Conservation (phyloP, 352 stramenopile species). For the Pythium aquatile region DNA sequence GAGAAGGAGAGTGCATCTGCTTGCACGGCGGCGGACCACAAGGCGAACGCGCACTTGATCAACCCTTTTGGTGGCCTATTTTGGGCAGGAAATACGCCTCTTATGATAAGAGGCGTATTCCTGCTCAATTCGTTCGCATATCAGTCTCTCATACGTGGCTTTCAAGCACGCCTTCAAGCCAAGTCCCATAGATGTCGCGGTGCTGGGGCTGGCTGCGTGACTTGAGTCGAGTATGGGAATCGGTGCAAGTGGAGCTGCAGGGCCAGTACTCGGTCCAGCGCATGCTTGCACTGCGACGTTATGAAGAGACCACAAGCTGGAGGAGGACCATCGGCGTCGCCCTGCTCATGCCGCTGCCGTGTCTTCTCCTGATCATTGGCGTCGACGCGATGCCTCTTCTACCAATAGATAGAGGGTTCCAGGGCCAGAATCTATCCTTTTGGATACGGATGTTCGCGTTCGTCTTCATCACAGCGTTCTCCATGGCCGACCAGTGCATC, state of each 20-base stretch:
- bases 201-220: neutral
- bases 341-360: slow-evolving; percentile 9
- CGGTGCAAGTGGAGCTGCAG: slow-evolving; percentile 6
- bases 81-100: no score
- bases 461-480: neutral
- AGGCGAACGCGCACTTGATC: no score
- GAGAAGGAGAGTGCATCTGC: no score
- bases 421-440: neutral
- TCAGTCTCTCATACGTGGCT: no score
- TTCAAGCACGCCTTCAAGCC: no score
- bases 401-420: neutral
- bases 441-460: slow-evolving; percentile 1
- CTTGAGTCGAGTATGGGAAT: neutral
- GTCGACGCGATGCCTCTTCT: slow-evolving; percentile 9
- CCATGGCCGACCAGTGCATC: neutral
- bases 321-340: neutral
- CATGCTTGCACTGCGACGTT: neutral
- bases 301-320: neutral
- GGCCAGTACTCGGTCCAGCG: slow-evolving; percentile 5
- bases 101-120: no score
- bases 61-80: no score
- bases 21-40: no score
- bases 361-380: neutral
- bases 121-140: no score
- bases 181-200: neutral